Percentiles rank a stretch among this genome's conserved stretches.
Conservation (phyloP, 1,284 basidiomycete genomes). For the Boletus sp. region DNA sequence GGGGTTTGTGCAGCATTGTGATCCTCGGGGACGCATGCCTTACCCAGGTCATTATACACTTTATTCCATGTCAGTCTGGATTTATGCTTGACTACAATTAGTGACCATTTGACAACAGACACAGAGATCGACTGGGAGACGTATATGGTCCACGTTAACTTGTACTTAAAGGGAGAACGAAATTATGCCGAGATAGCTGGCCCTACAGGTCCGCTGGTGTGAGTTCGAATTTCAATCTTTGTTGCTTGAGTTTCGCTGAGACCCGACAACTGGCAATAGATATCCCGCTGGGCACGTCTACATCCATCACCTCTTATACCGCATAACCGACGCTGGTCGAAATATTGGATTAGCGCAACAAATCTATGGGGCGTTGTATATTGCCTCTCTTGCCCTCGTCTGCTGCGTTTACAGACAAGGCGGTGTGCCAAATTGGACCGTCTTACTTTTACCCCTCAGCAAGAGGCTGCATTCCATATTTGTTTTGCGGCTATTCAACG, state of each 20-base stretch:
- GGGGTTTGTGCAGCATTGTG: constrained; percentile 57
- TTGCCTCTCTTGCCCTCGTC: constrained; percentile 60
- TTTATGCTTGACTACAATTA: constrained; percentile 4
- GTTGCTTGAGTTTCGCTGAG: not conserved
- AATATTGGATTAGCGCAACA: constrained; percentile 72
- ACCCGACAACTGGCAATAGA: constrained; percentile 39
- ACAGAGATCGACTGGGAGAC: constrained; percentile 99
- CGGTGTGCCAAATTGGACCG: constrained; percentile 72
- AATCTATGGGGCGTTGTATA: constrained; percentile 73
- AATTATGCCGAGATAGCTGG: constrained; percentile 86
- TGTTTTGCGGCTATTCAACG: constrained; percentile 91
- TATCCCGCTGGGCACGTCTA: constrained; percentile 95
- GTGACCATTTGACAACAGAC: constrained; percentile 48
- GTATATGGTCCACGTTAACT: constrained; percentile 82
- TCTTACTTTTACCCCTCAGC: constrained; percentile 79
- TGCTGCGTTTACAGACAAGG: constrained; percentile 68
- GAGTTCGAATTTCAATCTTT: constrained; percentile 31
- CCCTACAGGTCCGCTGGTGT: constrained; percentile 94
- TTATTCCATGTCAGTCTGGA: constrained; percentile 69
- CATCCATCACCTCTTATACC: constrained; percentile 74
- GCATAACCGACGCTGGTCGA: constrained; percentile 58
- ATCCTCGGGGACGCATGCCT: constrained; percentile 71
- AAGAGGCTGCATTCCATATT: constrained; percentile 95
- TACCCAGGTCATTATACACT: constrained; percentile 73
- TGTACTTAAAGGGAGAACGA: constrained; percentile 79